phyloP scores from a whole-genome alignment of 306 rosid species.

The Citrullus mucosospermus region DNA sequence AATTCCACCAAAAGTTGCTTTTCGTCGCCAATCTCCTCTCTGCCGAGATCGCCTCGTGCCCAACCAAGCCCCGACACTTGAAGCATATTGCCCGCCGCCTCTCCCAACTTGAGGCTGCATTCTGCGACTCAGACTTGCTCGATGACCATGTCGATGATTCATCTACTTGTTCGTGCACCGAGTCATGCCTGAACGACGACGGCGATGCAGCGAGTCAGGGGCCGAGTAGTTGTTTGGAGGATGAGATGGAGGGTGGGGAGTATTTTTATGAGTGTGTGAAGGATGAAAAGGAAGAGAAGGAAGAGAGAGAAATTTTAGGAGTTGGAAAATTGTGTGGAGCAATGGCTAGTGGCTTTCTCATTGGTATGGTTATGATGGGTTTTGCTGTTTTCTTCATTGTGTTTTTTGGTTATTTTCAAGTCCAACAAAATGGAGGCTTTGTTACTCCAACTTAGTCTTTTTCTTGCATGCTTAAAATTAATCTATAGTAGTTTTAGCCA shows the following conservation, averaged over 20 bases:
- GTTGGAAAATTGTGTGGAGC: background rate
- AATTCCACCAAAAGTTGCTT: background rate
- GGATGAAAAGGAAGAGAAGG: background rate
- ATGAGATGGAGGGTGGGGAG: background rate
- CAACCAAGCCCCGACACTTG: background rate
- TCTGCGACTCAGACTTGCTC: background rate
- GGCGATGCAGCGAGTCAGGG: background rate
- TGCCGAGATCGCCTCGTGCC: constrained; percentile 5
- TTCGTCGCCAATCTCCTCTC: constrained; percentile 1
- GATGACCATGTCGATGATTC: background rate
- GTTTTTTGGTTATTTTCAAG: background rate
- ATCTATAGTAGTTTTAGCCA: background rate
- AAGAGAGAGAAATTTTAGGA: background rate
- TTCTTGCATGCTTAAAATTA: background rate
- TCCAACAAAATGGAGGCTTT: background rate
- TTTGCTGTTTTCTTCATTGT: background rate
- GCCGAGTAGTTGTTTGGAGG: background rate
- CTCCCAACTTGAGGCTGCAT: background rate
- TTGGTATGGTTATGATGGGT: background rate
- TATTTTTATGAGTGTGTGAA: background rate
- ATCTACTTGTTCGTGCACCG: background rate
- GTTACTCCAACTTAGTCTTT: background rate
- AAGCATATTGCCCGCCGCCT: constrained; percentile 3
- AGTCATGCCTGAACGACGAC: constrained; percentile 9
- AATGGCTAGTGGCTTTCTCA: background rate